phyloP scores from a whole-genome alignment of 2,329 filamentous ascomycete species.

The Ophiostoma montium region DNA sequence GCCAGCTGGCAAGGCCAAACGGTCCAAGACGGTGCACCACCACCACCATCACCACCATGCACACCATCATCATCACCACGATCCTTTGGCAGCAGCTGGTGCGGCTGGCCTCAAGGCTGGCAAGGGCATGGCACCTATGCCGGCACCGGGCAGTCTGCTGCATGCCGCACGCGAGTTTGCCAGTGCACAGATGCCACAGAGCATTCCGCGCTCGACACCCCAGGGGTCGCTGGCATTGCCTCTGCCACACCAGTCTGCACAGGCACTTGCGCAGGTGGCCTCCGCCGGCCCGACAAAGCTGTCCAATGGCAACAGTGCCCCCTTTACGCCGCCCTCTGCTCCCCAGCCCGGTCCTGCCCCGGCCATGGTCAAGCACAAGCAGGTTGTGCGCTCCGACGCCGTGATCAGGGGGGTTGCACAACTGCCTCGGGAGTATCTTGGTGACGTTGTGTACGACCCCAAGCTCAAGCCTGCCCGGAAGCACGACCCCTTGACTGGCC shows the following conservation, averaged over 20 bases:
- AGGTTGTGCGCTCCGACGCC: slow-evolving; percentile 51
- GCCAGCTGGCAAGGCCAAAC: slow-evolving; percentile 46
- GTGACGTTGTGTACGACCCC: slow-evolving; percentile 69
- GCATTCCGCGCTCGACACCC: slow-evolving; percentile 22
- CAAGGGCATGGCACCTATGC: slow-evolving; percentile 31
- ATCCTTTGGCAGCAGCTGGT: slow-evolving; percentile 26
- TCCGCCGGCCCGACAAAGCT: slow-evolving; percentile 5
- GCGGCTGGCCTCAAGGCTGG: slow-evolving; percentile 33
- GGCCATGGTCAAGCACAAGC: slow-evolving; percentile 37
- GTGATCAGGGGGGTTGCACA: slow-evolving; percentile 59
- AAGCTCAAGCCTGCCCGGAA: slow-evolving; percentile 41
- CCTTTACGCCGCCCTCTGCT: neutral
- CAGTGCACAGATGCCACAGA: slow-evolving; percentile 28
- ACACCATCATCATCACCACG: slow-evolving; percentile 45
- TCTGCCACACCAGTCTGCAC: slow-evolving; percentile 10
- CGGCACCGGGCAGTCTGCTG: slow-evolving; percentile 26
- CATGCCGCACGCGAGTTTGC: slow-evolving; percentile 22
- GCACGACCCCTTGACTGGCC: slow-evolving; percentile 36
- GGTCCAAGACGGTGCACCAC: slow-evolving; percentile 49
- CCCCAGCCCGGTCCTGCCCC: neutral
- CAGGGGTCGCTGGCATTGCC: neutral
- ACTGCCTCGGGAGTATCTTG: slow-evolving; percentile 64
- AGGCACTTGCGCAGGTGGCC: slow-evolving; percentile 16
- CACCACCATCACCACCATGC: slow-evolving; percentile 53
- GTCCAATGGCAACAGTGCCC: neutral